A percentile compares a stretch with the other conserved stretches of the same genome.
Evolutionary conservation across 495 filamentous ascomycete genomes (phyloP).

Genomic region (Penicillium herquei): DNA sequence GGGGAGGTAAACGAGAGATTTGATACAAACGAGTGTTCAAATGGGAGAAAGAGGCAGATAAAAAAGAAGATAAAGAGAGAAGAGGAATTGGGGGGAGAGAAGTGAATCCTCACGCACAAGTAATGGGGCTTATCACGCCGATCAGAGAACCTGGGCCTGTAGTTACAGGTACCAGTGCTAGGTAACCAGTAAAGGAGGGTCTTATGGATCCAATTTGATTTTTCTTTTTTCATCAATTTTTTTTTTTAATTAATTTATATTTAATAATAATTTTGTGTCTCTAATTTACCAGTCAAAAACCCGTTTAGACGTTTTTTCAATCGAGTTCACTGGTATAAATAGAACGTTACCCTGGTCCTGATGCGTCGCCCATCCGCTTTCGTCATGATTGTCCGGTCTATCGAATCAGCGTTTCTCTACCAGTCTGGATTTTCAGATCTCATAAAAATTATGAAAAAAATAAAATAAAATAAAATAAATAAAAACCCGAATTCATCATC

Average conservation of each 20-base stretch:
- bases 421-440: not conserved
- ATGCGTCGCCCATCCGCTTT: constrained; percentile 6
- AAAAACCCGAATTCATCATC: too few species aligned
- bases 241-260: too few species aligned
- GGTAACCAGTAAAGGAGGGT: too few species aligned
- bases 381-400: constrained; percentile 18
- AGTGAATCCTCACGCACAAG: not conserved
- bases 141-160: too few species aligned
- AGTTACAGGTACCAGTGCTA: too few species aligned
- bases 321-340: not conserved
- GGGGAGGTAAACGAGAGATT: not conserved
- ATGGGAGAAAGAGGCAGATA: not conserved
- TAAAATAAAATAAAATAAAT: too few species aligned
- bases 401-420: not conserved
- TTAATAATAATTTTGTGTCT: too few species aligned
- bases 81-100: not conserved
- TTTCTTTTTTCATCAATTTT: too few species aligned
- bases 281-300: too few species aligned
- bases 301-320: not conserved
- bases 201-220: too few species aligned
- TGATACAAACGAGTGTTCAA: not conserved
- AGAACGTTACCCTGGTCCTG: too few species aligned
- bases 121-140: not conserved
- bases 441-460: not conserved
- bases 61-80: not conserved